Evolutionary conservation across 192 early-diverging fungal genomes (phyloP).

Genomic region (Nowakowskiella sp.): DNA sequence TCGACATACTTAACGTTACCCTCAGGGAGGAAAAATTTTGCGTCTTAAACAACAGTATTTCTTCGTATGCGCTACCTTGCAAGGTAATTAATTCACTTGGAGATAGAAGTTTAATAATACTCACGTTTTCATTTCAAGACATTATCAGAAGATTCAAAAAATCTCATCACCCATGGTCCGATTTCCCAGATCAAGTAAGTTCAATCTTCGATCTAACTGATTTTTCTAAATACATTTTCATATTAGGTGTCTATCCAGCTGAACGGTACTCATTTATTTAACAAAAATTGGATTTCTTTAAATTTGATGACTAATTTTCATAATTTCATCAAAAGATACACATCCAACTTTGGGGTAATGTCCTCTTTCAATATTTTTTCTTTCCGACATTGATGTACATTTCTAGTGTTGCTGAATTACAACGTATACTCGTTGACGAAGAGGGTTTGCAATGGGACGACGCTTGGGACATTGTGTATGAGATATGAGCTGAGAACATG

Average conservation of each 20-base stretch:
- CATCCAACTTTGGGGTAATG: slow-evolving; percentile 82
- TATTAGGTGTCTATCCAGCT: slow-evolving; percentile 95
- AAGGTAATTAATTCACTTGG: slow-evolving; percentile 46
- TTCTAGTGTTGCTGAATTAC: slow-evolving; percentile 70
- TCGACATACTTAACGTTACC: too few relatives aligned
- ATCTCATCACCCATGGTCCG: slow-evolving; percentile 66
- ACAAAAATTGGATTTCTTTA: too few relatives aligned
- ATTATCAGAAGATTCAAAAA: slow-evolving; percentile 91
- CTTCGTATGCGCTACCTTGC: slow-evolving; percentile 84
- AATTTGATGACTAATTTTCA: not conserved
- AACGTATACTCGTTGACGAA: slow-evolving; percentile 86
- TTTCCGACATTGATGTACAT: not conserved
- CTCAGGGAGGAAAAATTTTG: slow-evolving; percentile 92
- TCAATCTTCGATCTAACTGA: too few relatives aligned
- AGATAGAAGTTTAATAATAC: slow-evolving; percentile 12
- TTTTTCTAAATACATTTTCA: too few relatives aligned
- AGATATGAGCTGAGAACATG: not conserved
- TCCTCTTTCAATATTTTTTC: slow-evolving; percentile 1
- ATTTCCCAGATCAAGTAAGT: slow-evolving; percentile 90
- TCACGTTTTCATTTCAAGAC: slow-evolving; percentile 25
- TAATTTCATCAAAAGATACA: slow-evolving; percentile 53
- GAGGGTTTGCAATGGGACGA: slow-evolving; percentile 89
- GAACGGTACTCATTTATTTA: slow-evolving; percentile 51
- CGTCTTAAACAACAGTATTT: slow-evolving; percentile 98
- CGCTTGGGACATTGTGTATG: slow-evolving; percentile 67